A percentile compares a stretch with the other conserved stretches of the same genome.
Evolutionary conservation across 768 basidiomycete species (phyloP).

Genomic region (Tylopilus plumbeoviolaceoides): DNA sequence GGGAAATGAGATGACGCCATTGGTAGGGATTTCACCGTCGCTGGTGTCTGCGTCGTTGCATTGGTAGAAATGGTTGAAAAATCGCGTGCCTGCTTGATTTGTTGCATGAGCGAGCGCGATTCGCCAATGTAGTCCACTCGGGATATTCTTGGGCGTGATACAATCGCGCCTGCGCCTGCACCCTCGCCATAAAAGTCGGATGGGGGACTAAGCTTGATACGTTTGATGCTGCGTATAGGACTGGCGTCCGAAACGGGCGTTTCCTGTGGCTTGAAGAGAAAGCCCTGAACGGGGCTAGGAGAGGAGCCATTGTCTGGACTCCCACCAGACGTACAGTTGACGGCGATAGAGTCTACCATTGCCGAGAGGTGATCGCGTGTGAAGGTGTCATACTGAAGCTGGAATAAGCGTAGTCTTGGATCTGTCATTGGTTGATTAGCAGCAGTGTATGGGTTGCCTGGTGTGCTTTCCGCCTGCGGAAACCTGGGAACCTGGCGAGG

Average conservation of each 20-base stretch:
- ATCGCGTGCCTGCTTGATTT: conserved; percentile 73
- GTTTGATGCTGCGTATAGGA: conserved; percentile 71
- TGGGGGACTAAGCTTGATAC: conserved; percentile 71
- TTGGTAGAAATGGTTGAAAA: conserved; percentile 72
- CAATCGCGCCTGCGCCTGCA: conserved; percentile 41
- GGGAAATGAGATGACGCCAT: not conserved
- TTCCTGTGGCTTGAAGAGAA: conserved; percentile 48
- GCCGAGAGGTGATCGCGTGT: conserved; percentile 92
- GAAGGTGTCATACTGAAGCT: conserved; percentile 94
- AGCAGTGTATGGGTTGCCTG: conserved; percentile 26
- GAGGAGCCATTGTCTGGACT: conserved; percentile 46
- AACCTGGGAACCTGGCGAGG: conserved; percentile 39
- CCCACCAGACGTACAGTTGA: conserved; percentile 61
- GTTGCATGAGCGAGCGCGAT: conserved; percentile 71
- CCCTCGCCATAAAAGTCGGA: conserved; percentile 56
- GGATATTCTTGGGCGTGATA: conserved; percentile 44
- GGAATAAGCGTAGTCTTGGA: conserved; percentile 80
- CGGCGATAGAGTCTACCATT: conserved; percentile 89
- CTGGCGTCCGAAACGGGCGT: conserved; percentile 39
- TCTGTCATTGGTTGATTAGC: conserved; percentile 48
- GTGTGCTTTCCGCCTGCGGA: conserved; percentile 64
- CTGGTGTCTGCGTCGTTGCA: conserved; percentile 36
- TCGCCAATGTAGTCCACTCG: conserved; percentile 76
- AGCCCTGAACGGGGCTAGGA: conserved; percentile 39
- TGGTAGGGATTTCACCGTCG: conserved; percentile 9